Percentiles rank a stretch among this genome's conserved stretches.
Evolutionary conservation across 192 early-diverging fungal species (phyloP).

Genomic region (Entomortierella beljakovae): DNA sequence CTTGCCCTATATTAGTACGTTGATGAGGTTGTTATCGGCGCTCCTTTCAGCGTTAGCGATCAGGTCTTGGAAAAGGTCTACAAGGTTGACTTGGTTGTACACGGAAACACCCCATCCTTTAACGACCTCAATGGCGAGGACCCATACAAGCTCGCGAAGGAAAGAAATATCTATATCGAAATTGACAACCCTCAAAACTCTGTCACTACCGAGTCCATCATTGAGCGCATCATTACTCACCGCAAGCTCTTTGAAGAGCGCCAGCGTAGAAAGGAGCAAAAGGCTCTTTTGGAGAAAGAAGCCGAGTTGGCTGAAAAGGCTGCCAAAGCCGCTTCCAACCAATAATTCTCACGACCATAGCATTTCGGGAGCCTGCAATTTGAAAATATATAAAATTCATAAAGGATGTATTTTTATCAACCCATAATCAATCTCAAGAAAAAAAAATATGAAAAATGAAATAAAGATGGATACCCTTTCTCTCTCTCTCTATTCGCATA

Average conservation of each 20-base stretch:
- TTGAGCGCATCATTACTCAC: constrained; percentile 90
- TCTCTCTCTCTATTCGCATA: background rate
- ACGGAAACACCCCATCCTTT: constrained; percentile 75
- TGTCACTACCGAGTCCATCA: constrained; percentile 88
- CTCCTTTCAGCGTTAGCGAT: constrained; percentile 89
- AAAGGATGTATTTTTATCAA: constrained; percentile 23
- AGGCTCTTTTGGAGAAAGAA: constrained; percentile 74
- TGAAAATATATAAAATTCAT: background rate
- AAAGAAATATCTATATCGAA: constrained; percentile 80
- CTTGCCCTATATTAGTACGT: constrained; percentile 77
- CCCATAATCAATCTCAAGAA: background rate
- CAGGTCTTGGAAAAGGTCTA: constrained; percentile 89
- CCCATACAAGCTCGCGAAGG: constrained; percentile 88
- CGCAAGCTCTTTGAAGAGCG: constrained; percentile 84
- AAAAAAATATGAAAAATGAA: background rate
- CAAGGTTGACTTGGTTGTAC: constrained; percentile 85
- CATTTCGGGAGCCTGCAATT: background rate
- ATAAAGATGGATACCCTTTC: constrained; percentile 25
- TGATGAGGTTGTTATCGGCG: constrained; percentile 94
- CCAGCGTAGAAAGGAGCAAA: constrained; percentile 79
- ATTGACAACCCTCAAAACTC: constrained; percentile 81
- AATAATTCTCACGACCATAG: constrained; percentile 1
- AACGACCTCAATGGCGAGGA: constrained; percentile 81
- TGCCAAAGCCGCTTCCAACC: constrained; percentile 28
- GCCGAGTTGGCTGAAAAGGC: constrained; percentile 71